These are phyloP conservation scores for Ailanthus altissimus DNA, from an alignment of 345 rosid genomes.

Conservation along the genomic window DNA sequence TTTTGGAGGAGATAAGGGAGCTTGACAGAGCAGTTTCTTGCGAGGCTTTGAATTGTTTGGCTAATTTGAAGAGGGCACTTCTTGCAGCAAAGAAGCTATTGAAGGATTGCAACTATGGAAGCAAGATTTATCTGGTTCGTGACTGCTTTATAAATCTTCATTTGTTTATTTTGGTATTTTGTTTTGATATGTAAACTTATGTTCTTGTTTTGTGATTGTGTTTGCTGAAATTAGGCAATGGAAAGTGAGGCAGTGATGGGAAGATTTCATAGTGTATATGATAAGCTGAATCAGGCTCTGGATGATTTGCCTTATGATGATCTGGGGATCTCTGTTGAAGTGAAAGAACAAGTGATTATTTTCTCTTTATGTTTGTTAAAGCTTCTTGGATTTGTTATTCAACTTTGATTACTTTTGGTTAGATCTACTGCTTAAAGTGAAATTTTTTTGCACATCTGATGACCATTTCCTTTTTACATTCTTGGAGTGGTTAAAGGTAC, in stretches of 20 bases:
- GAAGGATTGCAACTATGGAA: conserved; percentile 55
- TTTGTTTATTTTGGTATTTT: not conserved
- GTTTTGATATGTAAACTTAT: not conserved
- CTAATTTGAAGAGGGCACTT: conserved; percentile 43
- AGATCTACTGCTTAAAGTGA: conserved; percentile 5
- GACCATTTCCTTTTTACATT: not conserved
- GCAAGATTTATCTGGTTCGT: conserved; percentile 64
- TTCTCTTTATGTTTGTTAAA: not conserved
- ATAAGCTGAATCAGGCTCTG: conserved; percentile 47
- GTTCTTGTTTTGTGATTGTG: conserved; percentile 2
- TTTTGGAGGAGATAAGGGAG: conserved; percentile 55
- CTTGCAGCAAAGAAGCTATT: conserved; percentile 52
- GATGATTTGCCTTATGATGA: conserved; percentile 46
- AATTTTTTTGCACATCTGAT: not conserved
- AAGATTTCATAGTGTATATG: conserved; percentile 53
- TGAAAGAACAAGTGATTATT: conserved; percentile 54
- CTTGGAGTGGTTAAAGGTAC: not conserved
- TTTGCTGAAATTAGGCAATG: conserved; percentile 43
- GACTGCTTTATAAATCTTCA: not conserved
- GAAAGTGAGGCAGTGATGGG: conserved; percentile 63
- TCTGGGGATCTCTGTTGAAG: conserved; percentile 58
- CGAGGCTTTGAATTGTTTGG: conserved; percentile 29
- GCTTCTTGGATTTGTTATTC: not conserved
- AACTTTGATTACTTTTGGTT: not conserved
- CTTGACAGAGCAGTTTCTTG: conserved; percentile 16